Percentiles rank a stretch among this genome's conserved stretches.
Evolutionary conservation across 2,329 filamentous ascomycete species (phyloP).

Genomic region (Penicillium expansum): DNA sequence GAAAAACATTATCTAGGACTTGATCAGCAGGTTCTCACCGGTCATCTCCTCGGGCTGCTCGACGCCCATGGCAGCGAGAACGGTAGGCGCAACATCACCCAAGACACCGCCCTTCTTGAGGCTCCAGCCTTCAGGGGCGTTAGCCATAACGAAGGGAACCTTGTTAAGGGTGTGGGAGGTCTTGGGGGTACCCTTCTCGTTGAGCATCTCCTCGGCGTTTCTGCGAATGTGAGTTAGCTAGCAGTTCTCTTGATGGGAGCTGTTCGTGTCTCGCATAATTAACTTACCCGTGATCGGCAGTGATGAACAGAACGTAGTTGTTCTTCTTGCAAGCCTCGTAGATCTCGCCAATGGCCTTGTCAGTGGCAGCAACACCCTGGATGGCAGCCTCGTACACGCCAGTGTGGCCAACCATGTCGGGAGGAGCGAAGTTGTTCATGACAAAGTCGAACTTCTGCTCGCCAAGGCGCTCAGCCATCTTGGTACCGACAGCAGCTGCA

Average conservation of each 20-base stretch:
- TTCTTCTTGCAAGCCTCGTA: constrained; percentile 92
- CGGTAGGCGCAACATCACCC: constrained; percentile 93
- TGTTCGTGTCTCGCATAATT: background rate
- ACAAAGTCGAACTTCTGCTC: constrained; percentile 90
- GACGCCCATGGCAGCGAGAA: constrained; percentile 87
- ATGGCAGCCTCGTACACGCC: constrained; percentile 95
- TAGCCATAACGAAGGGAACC: constrained; percentile 97
- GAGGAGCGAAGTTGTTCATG: constrained; percentile 99
- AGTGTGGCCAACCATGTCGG: constrained; percentile 99
- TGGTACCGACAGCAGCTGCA: constrained; percentile 81
- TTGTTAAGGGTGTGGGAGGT: constrained; percentile 98
- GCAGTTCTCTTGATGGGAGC: background rate
- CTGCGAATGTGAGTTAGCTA: constrained; percentile 36
- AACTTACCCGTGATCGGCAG: constrained; percentile 80
- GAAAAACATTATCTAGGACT: constrained; percentile 45
- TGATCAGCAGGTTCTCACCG: constrained; percentile 77
- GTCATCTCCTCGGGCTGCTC: constrained; percentile 91
- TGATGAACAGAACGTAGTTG: constrained; percentile 91
- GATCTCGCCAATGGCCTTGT: constrained; percentile 89
- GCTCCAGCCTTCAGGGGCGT: constrained; percentile 84
- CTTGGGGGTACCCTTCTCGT: constrained; percentile 91
- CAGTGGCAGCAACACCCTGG: constrained; percentile 77
- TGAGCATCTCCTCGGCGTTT: constrained; percentile 99
- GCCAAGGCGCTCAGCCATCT: constrained; percentile 80
- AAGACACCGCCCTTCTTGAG: constrained; percentile 86